phyloP scores from a whole-genome alignment of 2,329 filamentous ascomycete genomes.

The Xylariales sp. region DNA sequence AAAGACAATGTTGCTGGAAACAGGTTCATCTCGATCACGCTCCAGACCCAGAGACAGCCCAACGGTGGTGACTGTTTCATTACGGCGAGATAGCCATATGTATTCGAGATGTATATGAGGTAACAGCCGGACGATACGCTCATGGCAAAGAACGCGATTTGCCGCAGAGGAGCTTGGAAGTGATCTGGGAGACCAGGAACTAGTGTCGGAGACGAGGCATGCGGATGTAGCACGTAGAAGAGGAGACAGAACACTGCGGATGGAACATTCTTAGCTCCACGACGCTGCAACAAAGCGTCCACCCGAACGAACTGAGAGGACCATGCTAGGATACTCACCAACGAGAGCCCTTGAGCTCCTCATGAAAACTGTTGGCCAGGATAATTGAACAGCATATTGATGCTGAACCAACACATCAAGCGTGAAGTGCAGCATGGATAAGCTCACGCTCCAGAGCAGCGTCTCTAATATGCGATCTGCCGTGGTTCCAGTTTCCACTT shows the following conservation, averaged over 20 bases:
- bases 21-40: constrained; percentile 79
- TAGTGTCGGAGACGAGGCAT: constrained; percentile 42
- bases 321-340: constrained; percentile 33
- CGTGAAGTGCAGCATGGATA: constrained; percentile 71
- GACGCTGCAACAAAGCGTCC: background rate
- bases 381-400: constrained; percentile 67
- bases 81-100: constrained; percentile 73
- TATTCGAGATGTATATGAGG: constrained; percentile 77
- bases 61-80: constrained; percentile 91
- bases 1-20: constrained; percentile 57
- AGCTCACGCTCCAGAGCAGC: constrained; percentile 53
- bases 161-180: constrained; percentile 45
- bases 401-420: constrained; percentile 75
- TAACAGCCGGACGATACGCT: constrained; percentile 67
- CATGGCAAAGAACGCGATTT: constrained; percentile 58
- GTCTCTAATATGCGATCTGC: constrained; percentile 52
- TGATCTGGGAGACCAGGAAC: constrained; percentile 44
- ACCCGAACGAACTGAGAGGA: constrained; percentile 3
- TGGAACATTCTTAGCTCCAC: constrained; percentile 6
- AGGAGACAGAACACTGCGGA: constrained; percentile 50
- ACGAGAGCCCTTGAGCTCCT: constrained; percentile 50
- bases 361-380: constrained; percentile 50
- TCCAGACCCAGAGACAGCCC: constrained; percentile 90
- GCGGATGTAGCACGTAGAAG: constrained; percentile 53
- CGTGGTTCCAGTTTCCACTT: constrained; percentile 33